These are phyloP conservation scores for Coniochaeta prunicola DNA, from an alignment of 2,329 filamentous ascomycete genomes.

Conservation along the genomic window DNA sequence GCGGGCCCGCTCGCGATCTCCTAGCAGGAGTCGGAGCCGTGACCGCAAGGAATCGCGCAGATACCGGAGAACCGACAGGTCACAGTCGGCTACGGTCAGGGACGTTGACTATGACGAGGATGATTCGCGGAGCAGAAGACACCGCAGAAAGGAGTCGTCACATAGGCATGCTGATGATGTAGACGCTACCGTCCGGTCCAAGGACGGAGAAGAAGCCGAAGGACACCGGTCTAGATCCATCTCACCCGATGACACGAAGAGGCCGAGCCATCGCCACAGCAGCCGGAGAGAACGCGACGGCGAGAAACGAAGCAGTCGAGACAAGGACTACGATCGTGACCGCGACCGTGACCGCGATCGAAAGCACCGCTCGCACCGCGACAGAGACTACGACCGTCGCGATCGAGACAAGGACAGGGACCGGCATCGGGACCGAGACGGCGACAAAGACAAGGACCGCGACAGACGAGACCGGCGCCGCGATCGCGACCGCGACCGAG, in stretches of 20 bases:
- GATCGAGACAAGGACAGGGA: conserved; percentile 26
- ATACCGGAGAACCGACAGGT: conserved; percentile 48
- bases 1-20: conserved; percentile 26
- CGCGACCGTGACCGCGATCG: conserved; percentile 18
- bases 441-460: conserved; percentile 30
- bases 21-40: conserved; percentile 30
- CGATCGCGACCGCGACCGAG: conserved; percentile 26
- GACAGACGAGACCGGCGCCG: conserved; percentile 20
- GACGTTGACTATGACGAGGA: conserved; percentile 40
- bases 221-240: conserved; percentile 55
- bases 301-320: conserved; percentile 35
- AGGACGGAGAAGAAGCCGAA: conserved; percentile 29
- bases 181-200: conserved; percentile 26
- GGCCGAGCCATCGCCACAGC: conserved; percentile 53
- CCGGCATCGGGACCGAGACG: conserved; percentile 18
- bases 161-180: conserved; percentile 37
- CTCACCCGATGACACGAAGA: conserved; percentile 52
- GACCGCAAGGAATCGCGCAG: conserved; percentile 33
- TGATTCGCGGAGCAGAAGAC: conserved; percentile 44
- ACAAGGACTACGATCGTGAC: conserved; percentile 38
- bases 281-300: conserved; percentile 35
- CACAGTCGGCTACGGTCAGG: conserved; percentile 34
- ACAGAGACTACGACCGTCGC: conserved; percentile 14
- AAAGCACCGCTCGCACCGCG: conserved; percentile 6
- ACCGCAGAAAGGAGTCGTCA: conserved; percentile 26